Percentiles rank a stretch among this genome's conserved stretches.
Conservation (phyloP, 2,329 filamentous ascomycete species). For the Venturia effusa region DNA sequence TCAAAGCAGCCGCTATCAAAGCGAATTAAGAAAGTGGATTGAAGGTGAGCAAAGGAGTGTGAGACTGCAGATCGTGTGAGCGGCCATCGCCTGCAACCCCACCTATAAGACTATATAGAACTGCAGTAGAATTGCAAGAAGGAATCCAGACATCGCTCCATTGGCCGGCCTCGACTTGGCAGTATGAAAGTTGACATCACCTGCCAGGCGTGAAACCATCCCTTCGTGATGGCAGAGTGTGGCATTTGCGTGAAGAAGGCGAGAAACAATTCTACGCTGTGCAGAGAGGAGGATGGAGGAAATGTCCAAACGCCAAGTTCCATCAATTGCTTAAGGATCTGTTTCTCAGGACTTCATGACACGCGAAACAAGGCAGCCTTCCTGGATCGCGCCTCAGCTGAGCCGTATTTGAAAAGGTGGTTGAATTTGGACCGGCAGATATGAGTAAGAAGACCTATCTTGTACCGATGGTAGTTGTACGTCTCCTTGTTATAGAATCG, state of each 20-base stretch:
- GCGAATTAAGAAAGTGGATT: neutral
- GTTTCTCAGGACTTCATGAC: neutral
- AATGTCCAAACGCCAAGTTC: neutral
- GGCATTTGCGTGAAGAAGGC: neutral
- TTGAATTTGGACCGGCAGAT: neutral
- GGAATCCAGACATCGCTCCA: neutral
- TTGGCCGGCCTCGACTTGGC: neutral
- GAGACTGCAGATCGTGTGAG: neutral
- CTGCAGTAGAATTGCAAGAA: too few species aligned
- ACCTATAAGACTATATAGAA: conserved; percentile 4
- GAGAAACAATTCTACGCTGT: neutral
- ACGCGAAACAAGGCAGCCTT: neutral
- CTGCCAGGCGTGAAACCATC: neutral
- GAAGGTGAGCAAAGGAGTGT: neutral
- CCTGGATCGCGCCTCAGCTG: neutral
- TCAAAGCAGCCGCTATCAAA: conserved; percentile 1
- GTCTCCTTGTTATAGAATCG: neutral
- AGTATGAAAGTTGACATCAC: neutral
- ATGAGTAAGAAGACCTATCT: neutral
- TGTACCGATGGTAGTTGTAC: neutral
- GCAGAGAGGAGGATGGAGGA: neutral
- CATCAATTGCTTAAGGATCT: neutral
- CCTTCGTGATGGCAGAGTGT: neutral
- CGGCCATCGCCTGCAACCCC: neutral
- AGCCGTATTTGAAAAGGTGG: neutral